Conservation (phyloP, 306 rosid species). For the Malus fusca region DNA sequence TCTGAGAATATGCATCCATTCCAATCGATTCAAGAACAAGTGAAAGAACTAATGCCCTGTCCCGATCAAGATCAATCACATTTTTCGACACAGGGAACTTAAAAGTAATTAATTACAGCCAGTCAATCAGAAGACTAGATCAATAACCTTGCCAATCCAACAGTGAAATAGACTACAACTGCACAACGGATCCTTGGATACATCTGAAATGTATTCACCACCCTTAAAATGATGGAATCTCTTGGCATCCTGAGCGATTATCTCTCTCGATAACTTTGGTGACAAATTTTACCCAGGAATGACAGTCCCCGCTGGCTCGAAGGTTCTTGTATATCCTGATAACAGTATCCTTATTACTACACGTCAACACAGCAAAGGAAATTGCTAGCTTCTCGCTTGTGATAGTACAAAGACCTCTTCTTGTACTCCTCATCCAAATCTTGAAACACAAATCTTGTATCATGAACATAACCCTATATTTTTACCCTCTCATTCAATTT, state of each 20-base stretch:
- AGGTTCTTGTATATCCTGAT: constrained; percentile 66
- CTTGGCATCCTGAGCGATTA: constrained; percentile 54
- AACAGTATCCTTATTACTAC: constrained; percentile 29
- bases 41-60: not conserved
- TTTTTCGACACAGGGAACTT: not conserved
- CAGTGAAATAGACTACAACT: not conserved
- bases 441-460: constrained; percentile 53
- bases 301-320: constrained; percentile 64
- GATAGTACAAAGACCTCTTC: constrained; percentile 42
- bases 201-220: constrained; percentile 29
- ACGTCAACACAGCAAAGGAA: constrained; percentile 54
- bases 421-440: constrained; percentile 51
- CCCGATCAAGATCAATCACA: not conserved
- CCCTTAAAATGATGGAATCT: constrained; percentile 60
- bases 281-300: constrained; percentile 51
- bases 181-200: not conserved
- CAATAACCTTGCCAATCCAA: not conserved
- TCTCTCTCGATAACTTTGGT: constrained; percentile 43
- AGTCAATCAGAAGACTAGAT: not conserved
- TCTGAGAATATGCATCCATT: not conserved
- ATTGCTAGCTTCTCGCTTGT: constrained; percentile 66
- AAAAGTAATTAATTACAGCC: not conserved
- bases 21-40: not conserved
- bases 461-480: constrained; percentile 48
- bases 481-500: constrained; percentile 35